Base-by-base conservation (phyloP, 176 grass and related monocot genomes). In the Musa itinerans region DNA sequence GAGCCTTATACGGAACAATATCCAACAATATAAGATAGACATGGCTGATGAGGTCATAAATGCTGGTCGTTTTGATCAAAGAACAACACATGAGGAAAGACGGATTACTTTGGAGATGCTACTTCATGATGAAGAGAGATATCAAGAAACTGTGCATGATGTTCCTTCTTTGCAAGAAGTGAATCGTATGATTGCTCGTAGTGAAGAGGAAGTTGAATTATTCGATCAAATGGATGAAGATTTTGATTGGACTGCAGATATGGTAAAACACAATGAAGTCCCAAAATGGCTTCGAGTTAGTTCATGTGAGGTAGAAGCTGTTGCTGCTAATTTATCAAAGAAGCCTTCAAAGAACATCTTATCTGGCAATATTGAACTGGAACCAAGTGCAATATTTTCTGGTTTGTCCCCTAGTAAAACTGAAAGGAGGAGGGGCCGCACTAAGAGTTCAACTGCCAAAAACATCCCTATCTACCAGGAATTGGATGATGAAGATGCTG, bases 151-250 rank as follows among this genome's bases (percentile, higher is more conserved):
- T 76, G 81, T 99, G 79, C 96, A 99, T 88, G 91, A 99, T 75
- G 91, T 99, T 82, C 96, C 96, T 69, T 99, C 96, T n/a, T 54
- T 99, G 65, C 96, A 95, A 77, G 75, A 94, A 84, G 96, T 99
- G 21, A 99, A 99, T 75, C 96, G 96, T 22, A 99, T 99, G 96
- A 99, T 99, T 89, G 96, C 96, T 80, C 86, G 96, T 34, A 88
- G 78, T 13, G 96, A 99, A 68, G 79, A 79, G 59, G 96, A 99
- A 76, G 82, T 99, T 52, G 89, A 89, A 85, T 81, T 99, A 78
- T 99, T 99, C 81, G 96, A 99, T 83, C 96, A 99, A 84, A 99
- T 99, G 96, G 96, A 99, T 78, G 96, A 99, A 80, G 88, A 99
- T 72, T 89, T 89, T 17, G 96, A 95, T 80, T 99, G 96, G 96